phyloP scores from a whole-genome alignment of 805 yeast species.

The Isabelozyma pseudorhagii region DNA sequence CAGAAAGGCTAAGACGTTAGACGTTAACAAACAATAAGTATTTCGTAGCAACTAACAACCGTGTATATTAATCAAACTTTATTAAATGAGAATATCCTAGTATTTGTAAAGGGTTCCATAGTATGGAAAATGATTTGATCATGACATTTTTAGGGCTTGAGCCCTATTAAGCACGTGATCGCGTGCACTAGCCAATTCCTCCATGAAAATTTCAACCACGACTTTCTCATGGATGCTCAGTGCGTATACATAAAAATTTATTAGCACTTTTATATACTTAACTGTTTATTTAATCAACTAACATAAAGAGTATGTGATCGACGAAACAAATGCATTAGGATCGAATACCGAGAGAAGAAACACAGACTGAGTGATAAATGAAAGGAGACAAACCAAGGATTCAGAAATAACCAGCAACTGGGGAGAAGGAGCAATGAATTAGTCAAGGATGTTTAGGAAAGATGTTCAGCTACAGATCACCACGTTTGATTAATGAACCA shows the following conservation, averaged over 20 bases:
- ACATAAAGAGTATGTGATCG: not conserved
- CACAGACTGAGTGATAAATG: too few species aligned
- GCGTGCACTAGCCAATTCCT: not conserved
- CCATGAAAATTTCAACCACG: not conserved
- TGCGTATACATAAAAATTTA: not conserved
- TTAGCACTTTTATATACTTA: not conserved
- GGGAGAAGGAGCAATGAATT: too few species aligned
- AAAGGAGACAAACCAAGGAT: too few species aligned
- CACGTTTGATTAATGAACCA: too few species aligned
- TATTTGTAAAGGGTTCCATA: too few species aligned
- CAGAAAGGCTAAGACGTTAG: slow-evolving; percentile 65
- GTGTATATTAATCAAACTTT: not conserved
- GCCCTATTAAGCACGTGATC: not conserved
- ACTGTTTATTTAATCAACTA: not conserved
- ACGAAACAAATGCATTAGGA: not conserved
- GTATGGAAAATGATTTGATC: not conserved
- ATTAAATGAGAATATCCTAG: too few species aligned
- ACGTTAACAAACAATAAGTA: slow-evolving; percentile 12
- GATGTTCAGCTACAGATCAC: too few species aligned
- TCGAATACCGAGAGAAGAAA: not conserved
- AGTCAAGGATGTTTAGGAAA: too few species aligned
- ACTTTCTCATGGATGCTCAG: not conserved
- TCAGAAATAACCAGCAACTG: too few species aligned
- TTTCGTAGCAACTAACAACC: not conserved
- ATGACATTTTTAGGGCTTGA: not conserved